Base-by-base conservation (phyloP, 768 basidiomycete genomes). In the Termitomyces sp. region DNA sequence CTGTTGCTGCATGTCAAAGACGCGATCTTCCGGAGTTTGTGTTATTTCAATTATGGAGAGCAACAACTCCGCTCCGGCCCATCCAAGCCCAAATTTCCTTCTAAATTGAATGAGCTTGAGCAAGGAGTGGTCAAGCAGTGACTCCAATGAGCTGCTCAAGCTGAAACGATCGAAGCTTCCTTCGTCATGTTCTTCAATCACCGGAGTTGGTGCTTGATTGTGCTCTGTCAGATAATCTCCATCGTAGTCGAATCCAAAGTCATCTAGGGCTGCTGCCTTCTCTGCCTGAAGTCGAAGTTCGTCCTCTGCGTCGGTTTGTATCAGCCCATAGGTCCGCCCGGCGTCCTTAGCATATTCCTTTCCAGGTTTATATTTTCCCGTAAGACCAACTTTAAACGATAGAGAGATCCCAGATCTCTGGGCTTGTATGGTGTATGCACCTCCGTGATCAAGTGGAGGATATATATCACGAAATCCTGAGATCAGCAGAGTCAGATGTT, bases 41-140 rank as follows among this genome's bases (percentile, higher is more conserved):
- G 68, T 64, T 55, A 69, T 75, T 63, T 83, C 81, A 10, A 76
- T 67, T 63, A 77, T 72, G 50, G 74, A 65, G 45, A 76, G 66
- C 46, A 89, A 70, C 17, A 75, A 61, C 63, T 89, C 89, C 3
- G 86, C 87, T 3, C 81, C 85, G 3, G 87, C 84, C 87, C 87
- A 90, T 12, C 85, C 85, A 12, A 87, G 68, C 4, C 71, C 71
- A 60, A 81, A 85, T 62, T 73, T 73, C 34, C 78, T 64, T 43
- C 87, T 72, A 3, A 84, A 65, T 56, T 77, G 77, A 23, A 89
- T 67, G 17, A 89, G 63, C 45, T 75, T 77, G 27, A 85, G 64
- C 57, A 89, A 78, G 9, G 78, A 74, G 50, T 83, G 75, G 52
- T 87, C 79, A 58, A 89, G 70, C 42, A 88, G 68, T 3, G 82